Evolutionary conservation across 2,329 filamentous ascomycete genomes (phyloP), one percentile per base, ranked within the genome.

Genomic region (Lasiodiplodia hormozganensis): DNA sequence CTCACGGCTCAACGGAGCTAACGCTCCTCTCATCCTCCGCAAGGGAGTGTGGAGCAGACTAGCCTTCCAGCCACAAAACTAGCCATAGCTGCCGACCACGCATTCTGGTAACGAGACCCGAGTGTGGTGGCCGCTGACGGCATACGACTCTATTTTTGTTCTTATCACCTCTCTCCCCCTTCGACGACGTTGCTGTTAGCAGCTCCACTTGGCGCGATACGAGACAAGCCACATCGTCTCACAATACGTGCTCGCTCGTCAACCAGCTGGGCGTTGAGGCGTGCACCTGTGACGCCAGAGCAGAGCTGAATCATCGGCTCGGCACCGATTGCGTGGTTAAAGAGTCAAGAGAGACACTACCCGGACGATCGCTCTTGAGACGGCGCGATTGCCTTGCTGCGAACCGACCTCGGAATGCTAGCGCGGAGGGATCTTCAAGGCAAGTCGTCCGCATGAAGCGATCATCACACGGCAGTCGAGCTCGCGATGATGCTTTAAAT

Each of bases 401-500:
- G 36, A 60, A 60, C 21, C 54, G 54, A 47, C 36, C 57, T 60
- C 57, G 57, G 36, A 47, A 21, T 47, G 38, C 36, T 28, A 60
- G 40, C 40, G 25, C 58, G 21, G n/a, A 62, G 18, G 16, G 58
- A 62, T 62, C 58, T 62, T 62, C 58, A 23, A 51, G 21, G 18
- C 7, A 47, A 47, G 43, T 21, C 43, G 43, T 36, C 34, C 43
- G 58, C 58, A 62, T 62, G 25, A 62, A 62, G 7, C 28, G 58
- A 62, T 62, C 58, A 51, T 62, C 58, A 28, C 31, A 40, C 25
- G 16, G 43, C 28, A 28, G 58, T 62, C 58, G n/a, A 31, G 18
- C 25, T 36, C 58, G n/a, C 43, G 10, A 21, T 28, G 58, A 43
- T 51, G 58, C 58, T 34, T 62, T 49, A 62, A 62, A 62, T 62